Percentiles rank a stretch among this genome's conserved stretches.
Evolutionary conservation across 2,329 filamentous ascomycete genomes (phyloP).

Genomic region (Grosmannia huntii): DNA sequence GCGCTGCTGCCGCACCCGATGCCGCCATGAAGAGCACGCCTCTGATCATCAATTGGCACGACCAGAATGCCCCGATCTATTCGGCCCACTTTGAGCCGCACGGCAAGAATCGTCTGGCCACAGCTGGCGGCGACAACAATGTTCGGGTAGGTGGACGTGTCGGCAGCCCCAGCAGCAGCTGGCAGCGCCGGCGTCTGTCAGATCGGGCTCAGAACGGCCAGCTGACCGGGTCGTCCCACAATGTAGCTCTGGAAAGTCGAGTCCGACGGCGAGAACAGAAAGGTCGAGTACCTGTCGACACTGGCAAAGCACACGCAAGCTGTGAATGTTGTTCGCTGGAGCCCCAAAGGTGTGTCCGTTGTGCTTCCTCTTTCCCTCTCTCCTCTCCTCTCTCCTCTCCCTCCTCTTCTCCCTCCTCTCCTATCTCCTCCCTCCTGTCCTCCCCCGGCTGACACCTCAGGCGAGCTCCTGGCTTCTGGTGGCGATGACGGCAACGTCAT

Average conservation of each 20-base stretch:
- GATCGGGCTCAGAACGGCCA: neutral
- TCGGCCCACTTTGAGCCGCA: constrained; percentile 92
- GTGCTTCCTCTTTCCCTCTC: neutral
- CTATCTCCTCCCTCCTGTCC: neutral
- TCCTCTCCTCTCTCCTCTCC: neutral
- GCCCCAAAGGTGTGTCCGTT: constrained; percentile 63
- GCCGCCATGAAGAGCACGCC: constrained; percentile 84
- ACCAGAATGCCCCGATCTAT: constrained; percentile 93
- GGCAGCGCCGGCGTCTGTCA: no score
- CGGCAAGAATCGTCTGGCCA: constrained; percentile 83
- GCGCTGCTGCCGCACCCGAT: constrained; percentile 5
- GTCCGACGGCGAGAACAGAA: constrained; percentile 69
- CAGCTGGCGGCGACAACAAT: constrained; percentile 91
- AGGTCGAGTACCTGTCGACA: constrained; percentile 83
- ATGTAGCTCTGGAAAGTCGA: constrained; percentile 81
- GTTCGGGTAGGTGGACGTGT: constrained; percentile 54
- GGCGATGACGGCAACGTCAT: constrained; percentile 97
- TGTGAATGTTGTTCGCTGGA: constrained; percentile 95
- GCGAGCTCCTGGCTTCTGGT: constrained; percentile 85
- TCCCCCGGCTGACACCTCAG: constrained; percentile 29
- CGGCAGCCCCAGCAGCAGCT: no score
- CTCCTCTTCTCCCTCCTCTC: neutral
- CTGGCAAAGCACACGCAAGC: constrained; percentile 90
- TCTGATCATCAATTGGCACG: constrained; percentile 97
- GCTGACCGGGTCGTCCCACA: neutral